Conservation (phyloP, 2,329 filamentous ascomycete genomes). For the Albophoma yamanashiensis region DNA sequence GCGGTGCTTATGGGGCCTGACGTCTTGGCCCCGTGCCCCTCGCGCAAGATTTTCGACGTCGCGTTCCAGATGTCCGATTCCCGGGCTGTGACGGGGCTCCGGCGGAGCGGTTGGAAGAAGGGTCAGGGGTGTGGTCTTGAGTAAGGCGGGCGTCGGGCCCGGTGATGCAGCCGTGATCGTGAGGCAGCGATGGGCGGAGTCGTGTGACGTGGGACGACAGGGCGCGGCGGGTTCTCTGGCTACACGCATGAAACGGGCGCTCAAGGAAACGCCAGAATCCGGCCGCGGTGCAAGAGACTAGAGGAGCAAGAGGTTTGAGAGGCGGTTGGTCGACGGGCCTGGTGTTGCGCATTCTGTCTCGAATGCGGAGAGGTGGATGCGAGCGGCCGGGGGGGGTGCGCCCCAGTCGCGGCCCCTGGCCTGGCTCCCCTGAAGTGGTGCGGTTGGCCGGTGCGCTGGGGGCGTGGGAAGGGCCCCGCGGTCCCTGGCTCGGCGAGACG, state of each 20-base stretch:
- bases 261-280: not conserved
- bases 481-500: not conserved
- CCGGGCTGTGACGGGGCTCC: not conserved
- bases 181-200: not conserved
- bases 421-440: not conserved
- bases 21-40: not conserved
- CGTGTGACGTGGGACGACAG: not conserved
- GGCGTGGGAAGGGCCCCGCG: not conserved
- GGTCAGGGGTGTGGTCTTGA: not conserved
- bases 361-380: conserved; percentile 15
- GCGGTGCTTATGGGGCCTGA: not conserved
- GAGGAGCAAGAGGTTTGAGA: conserved; percentile 10
- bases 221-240: not conserved
- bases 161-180: not conserved
- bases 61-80: not conserved
- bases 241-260: conserved; percentile 2
- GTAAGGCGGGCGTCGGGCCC: not conserved
- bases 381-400: conserved; percentile 10
- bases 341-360: conserved; percentile 22
- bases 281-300: not conserved
- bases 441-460: not conserved
- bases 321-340: conserved; percentile 11
- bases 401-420: not conserved
- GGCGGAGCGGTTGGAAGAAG: not conserved
- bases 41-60: not conserved